These are phyloP conservation scores for Scedosporium aurantiacum DNA, from an alignment of 2,329 filamentous ascomycete genomes.

Conservation along the genomic window DNA sequence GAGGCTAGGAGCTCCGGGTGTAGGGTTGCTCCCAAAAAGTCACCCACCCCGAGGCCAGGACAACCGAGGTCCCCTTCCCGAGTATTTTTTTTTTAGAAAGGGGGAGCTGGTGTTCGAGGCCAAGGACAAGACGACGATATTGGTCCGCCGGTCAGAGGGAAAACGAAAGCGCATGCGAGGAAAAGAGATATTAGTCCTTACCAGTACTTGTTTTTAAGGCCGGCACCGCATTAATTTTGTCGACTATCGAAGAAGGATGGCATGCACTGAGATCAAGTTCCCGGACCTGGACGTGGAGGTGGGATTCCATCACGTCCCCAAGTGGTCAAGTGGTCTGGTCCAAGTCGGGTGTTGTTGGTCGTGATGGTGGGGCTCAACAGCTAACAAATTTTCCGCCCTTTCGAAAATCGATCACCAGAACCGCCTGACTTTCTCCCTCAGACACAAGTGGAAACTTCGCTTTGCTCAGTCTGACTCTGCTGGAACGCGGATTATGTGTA, in stretches of 20 bases:
- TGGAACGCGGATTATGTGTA: neutral
- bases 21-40: too few relatives aligned
- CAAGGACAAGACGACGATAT: neutral
- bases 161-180: slow-evolving; percentile 8
- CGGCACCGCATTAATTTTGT: slow-evolving; percentile 45
- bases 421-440: too few relatives aligned
- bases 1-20: neutral
- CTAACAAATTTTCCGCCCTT: too few relatives aligned
- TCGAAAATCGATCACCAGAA: too few relatives aligned
- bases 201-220: slow-evolving; percentile 49
- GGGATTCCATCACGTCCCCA: slow-evolving; percentile 4
- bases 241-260: slow-evolving; percentile 36
- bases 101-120: neutral
- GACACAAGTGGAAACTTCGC: neutral
- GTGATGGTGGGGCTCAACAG: neutral
- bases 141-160: neutral
- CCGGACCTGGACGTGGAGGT: slow-evolving; percentile 26
- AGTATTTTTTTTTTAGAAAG: slow-evolving; percentile 5
- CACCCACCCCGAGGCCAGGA: too few relatives aligned
- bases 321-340: neutral
- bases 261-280: slow-evolving; percentile 40
- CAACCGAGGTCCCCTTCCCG: too few relatives aligned
- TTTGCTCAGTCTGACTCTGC: neutral
- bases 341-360: neutral
- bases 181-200: slow-evolving; percentile 26